Base-by-base conservation (phyloP, 2,329 filamentous ascomycete species). In the Periconia macrospinosa region DNA sequence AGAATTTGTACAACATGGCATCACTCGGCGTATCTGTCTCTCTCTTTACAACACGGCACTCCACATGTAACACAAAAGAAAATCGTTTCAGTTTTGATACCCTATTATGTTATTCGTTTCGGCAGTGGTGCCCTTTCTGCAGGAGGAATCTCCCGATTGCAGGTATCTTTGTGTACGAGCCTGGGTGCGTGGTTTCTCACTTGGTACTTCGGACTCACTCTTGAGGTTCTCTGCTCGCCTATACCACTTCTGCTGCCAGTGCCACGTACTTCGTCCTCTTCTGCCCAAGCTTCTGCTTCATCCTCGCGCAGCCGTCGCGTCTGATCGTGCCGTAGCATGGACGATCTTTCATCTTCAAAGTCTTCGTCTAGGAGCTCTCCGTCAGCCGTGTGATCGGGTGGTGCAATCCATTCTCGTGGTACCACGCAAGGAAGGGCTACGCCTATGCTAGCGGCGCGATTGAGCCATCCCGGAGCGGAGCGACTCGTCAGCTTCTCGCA, bases 401-500 rank as follows among this genome's bases (percentile, higher is more conserved):
- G 87, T 44, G 87, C 84, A 58, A 94, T 85, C 90, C 90, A 94
- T 67, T 92, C 90, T 56, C 83, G 82, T 13, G 91, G 91, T 45
- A 95, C 90, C 18, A 95, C 83, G 70, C 91, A 95, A 14, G 91
- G 91, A 35, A 95, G 74, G 13, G 88, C 88, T 48, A 92, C 83
- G 40, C 91, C 91, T 58, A 95, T 90, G 62, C 84, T 88, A n/a
- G 91, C 91, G 1, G 91, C 91, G 51, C 91, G 84, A 67, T 95
- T 95, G 50, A 95, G 77, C 88, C 90, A 95, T 17, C 74, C 75
- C 0, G 91, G 91, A 0, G 88, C 89, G 1, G 85, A 78, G 44
- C 84, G 82, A 6, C 86, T 85, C 1, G 89, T 93, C 50, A 95
- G 80, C 60, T 83, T 84, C 69, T 87, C 80, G 73, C 89, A 92